A percentile compares a stretch with the other conserved stretches of the same genome.
These are phyloP conservation scores for Fusarium sp. DNA, from an alignment of 2,329 filamentous ascomycete species.

Conservation along the genomic window DNA sequence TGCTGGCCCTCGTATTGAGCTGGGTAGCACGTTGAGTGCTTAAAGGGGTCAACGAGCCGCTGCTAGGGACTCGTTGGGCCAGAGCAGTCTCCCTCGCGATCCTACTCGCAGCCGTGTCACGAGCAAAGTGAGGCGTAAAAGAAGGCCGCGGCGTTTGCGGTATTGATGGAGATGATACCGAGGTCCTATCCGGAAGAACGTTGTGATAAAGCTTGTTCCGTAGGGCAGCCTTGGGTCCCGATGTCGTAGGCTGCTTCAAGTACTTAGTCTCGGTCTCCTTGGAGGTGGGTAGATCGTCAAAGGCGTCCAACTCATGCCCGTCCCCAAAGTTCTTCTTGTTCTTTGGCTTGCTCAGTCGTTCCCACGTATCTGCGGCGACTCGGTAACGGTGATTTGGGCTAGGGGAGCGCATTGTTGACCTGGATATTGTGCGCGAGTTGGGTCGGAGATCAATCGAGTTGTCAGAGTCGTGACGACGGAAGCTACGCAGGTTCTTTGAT, in stretches of 20 bases:
- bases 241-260: conserved; percentile 77
- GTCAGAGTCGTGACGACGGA: conserved; percentile 85
- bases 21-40: conserved; percentile 64
- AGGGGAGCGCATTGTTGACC: conserved; percentile 65
- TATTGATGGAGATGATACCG: conserved; percentile 60
- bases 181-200: conserved; percentile 61
- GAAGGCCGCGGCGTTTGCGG: conserved; percentile 64
- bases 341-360: conserved; percentile 75
- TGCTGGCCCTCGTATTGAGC: conserved; percentile 58
- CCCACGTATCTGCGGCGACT: conserved; percentile 61
- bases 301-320: conserved; percentile 88
- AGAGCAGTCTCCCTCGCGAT: conserved; percentile 69
- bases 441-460: conserved; percentile 66
- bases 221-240: conserved; percentile 69
- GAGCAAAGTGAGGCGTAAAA: conserved; percentile 67
- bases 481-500: conserved; percentile 72
- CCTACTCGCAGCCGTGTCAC: conserved; percentile 70
- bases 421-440: conserved; percentile 64
- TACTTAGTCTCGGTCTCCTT: conserved; percentile 80
- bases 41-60: conserved; percentile 61
- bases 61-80: conserved; percentile 65
- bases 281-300: conserved; percentile 94
- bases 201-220: conserved; percentile 66
- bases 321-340: conserved; percentile 75
- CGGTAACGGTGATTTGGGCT: conserved; percentile 60